phyloP scores from a whole-genome alignment of 2,329 filamentous ascomycete species.

The Celoporthe dispersa region DNA sequence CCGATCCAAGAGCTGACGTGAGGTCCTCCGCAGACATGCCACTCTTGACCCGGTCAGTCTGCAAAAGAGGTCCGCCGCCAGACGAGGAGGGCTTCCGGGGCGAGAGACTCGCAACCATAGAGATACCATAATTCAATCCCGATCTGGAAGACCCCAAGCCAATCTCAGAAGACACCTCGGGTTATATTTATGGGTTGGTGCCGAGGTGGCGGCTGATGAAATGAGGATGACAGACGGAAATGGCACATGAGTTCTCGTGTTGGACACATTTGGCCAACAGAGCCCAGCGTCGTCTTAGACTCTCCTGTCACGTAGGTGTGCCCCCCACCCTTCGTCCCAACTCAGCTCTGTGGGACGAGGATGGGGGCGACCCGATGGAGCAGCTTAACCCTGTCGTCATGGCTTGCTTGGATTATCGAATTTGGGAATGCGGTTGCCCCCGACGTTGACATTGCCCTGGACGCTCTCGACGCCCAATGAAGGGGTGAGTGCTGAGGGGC shows the following conservation, averaged over 20 bases:
- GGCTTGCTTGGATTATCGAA: not conserved
- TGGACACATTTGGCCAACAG: not conserved
- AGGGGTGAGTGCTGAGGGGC: not conserved
- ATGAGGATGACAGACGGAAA: not conserved
- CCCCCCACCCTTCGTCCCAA: not conserved
- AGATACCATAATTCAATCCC: conserved; percentile 13
- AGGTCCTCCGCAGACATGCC: not conserved
- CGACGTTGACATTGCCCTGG: not conserved
- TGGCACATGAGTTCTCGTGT: not conserved
- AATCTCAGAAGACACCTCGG: not conserved
- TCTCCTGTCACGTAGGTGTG: not conserved
- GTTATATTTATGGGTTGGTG: not conserved
- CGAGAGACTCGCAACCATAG: not conserved
- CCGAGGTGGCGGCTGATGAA: not conserved
- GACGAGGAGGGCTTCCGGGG: not conserved
- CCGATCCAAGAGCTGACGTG: not conserved
- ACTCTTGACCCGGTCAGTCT: not conserved
- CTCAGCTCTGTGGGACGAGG: not conserved
- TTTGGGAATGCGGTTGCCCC: not conserved
- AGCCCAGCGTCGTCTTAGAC: not conserved
- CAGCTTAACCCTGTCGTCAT: not conserved
- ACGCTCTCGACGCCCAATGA: not conserved
- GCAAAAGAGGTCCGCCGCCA: not conserved
- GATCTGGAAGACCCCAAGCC: not conserved
- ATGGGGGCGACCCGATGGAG: not conserved